Evolutionary conservation across 257 asterid genomes (phyloP).

Genomic region (Striga asiatica): DNA sequence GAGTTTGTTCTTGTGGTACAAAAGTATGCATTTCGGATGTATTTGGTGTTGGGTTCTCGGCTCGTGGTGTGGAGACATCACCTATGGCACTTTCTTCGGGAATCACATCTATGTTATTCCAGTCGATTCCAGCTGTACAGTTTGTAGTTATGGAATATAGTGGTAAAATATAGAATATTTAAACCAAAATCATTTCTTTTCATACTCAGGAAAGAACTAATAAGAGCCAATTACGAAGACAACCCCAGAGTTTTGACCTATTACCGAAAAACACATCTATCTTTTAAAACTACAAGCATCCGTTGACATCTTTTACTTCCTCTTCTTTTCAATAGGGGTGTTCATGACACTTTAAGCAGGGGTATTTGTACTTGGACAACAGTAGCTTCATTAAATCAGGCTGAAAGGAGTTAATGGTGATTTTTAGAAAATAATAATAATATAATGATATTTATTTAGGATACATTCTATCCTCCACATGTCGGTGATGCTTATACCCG

Average conservation of each 20-base stretch:
- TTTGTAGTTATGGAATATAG: conserved; percentile 26
- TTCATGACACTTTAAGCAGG: neutral
- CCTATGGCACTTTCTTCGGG: conserved; percentile 26
- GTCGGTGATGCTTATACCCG: conserved; percentile 61
- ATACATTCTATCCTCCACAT: conserved; percentile 72
- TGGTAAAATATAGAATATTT: neutral
- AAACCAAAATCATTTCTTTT: neutral
- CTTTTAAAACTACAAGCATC: neutral
- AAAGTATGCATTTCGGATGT: conserved; percentile 23
- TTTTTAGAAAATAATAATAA: neutral
- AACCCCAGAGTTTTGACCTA: neutral
- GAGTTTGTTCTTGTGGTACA: conserved; percentile 32
- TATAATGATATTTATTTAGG: too few species aligned
- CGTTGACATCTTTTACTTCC: neutral
- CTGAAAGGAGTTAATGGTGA: neutral
- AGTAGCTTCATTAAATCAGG: neutral
- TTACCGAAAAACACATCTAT: neutral
- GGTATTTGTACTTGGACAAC: neutral
- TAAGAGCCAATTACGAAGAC: neutral
- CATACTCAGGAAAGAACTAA: neutral
- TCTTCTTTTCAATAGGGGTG: neutral
- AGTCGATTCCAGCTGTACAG: conserved; percentile 22
- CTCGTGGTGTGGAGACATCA: conserved; percentile 26
- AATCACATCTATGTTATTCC: conserved; percentile 33
- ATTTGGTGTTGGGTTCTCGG: conserved; percentile 36